A percentile compares a stretch with the other conserved stretches of the same genome.
These are phyloP conservation scores for Colletotrichum musae DNA, from an alignment of 2,329 filamentous ascomycete species.

Conservation along the genomic window DNA sequence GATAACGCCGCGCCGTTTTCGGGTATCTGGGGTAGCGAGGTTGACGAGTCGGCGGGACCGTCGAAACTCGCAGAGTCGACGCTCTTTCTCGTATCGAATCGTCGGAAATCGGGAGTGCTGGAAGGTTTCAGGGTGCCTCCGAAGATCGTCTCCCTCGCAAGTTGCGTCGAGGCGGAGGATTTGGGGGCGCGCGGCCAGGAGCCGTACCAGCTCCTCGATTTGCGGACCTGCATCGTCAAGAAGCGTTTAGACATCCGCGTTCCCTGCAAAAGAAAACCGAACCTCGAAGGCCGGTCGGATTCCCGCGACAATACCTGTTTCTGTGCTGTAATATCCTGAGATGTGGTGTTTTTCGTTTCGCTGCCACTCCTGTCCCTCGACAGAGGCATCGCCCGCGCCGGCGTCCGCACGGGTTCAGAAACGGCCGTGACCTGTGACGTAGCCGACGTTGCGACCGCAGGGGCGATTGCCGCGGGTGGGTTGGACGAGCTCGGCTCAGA, in stretches of 20 bases:
- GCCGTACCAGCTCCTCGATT: conserved; percentile 74
- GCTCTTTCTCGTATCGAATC: conserved; percentile 63
- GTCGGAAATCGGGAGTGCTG: conserved; percentile 64
- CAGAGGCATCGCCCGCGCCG: conserved; percentile 32
- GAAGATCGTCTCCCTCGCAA: conserved; percentile 73
- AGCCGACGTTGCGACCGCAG: conserved; percentile 39
- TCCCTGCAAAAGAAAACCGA: not conserved
- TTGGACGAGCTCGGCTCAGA: conserved; percentile 42
- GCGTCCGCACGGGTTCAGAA: conserved; percentile 34
- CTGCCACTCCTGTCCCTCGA: conserved; percentile 38
- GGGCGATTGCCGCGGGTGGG: conserved; percentile 40
- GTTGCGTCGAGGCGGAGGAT: conserved; percentile 70
- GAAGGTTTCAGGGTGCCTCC: conserved; percentile 67
- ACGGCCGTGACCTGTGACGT: conserved; percentile 43
- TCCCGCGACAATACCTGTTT: conserved; percentile 36
- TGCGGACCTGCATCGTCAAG: conserved; percentile 58
- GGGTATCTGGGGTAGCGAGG: conserved; percentile 48
- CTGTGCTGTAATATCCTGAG: conserved; percentile 11
- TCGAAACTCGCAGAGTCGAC: conserved; percentile 50
- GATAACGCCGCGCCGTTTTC: conserved; percentile 42
- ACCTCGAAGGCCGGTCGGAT: not conserved
- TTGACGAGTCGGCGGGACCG: conserved; percentile 49
- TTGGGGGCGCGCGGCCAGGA: conserved; percentile 72
- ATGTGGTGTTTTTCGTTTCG: conserved; percentile 29
- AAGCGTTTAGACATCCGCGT: conserved; percentile 11